phyloP scores from a whole-genome alignment of 1,139 yeast species.

The Protomyces gravidus region DNA sequence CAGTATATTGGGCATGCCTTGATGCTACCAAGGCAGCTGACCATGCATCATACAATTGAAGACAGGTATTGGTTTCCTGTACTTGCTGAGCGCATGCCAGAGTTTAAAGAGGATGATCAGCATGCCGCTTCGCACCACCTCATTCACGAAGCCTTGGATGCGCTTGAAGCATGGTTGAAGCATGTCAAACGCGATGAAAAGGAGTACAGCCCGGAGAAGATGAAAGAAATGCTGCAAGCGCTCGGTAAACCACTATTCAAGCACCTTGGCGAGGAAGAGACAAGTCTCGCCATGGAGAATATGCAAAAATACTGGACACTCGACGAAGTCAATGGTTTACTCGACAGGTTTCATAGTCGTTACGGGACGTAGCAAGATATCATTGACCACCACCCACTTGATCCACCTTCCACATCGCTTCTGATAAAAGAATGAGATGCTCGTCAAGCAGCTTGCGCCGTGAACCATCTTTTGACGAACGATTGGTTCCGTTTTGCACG shows the following conservation, averaged over 20 bases:
- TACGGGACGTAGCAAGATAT: neutral
- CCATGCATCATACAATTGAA: constrained; percentile 17
- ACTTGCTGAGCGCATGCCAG: constrained; percentile 19
- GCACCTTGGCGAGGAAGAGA: constrained; percentile 21
- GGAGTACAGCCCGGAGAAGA: neutral
- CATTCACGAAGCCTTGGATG: constrained; percentile 21
- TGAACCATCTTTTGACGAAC: neutral
- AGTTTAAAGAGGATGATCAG: neutral
- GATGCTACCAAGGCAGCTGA: neutral
- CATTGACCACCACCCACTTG: neutral
- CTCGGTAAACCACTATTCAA: constrained; percentile 2
- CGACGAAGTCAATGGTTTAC: constrained; percentile 15
- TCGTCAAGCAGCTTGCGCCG: constrained; percentile 10
- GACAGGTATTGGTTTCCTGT: constrained; percentile 13
- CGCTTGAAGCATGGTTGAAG: constrained; percentile 1
- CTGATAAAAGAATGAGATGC: constrained; percentile 5
- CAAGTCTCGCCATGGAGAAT: neutral
- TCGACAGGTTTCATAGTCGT: neutral
- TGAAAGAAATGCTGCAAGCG: neutral
- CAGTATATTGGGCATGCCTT: neutral
- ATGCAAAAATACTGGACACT: constrained; percentile 24
- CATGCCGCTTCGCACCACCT: constrained; percentile 1
- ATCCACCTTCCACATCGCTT: constrained; percentile 2
- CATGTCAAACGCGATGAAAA: neutral
- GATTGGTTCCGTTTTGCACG: neutral